Percentiles rank a stretch among this genome's conserved stretches.
phyloP scores from a whole-genome alignment of 2,329 filamentous ascomycete genomes.

The Nannizziopsis arthrosporioides region DNA sequence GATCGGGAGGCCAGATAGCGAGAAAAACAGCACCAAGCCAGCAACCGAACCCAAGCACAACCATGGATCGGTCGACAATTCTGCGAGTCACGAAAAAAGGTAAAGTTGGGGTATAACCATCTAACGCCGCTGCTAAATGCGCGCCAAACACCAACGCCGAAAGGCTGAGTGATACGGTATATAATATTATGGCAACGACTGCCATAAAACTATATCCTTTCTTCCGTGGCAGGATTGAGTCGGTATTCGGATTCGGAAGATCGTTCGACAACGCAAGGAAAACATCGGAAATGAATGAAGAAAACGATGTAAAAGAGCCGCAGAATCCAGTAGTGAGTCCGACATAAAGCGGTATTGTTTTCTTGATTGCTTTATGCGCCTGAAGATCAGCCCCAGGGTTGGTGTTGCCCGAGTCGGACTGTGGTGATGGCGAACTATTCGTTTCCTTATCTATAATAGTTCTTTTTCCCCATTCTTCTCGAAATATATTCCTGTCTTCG shows the following conservation, averaged over 20 bases:
- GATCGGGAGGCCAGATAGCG: conserved; percentile 56
- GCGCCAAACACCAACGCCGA: conserved; percentile 59
- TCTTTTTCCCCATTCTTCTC: conserved; percentile 49
- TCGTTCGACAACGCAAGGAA: conserved; percentile 73
- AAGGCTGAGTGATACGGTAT: conserved; percentile 59
- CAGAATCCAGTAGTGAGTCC: conserved; percentile 79
- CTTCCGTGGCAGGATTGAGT: conserved; percentile 43
- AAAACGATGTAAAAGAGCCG: conserved; percentile 83
- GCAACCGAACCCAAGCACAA: conserved; percentile 56
- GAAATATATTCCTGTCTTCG: conserved; percentile 67
- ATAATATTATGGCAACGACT: conserved; percentile 59
- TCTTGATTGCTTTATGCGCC: conserved; percentile 56
- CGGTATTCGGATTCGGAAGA: conserved; percentile 45
- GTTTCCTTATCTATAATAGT: background rate
- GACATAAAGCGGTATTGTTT: conserved; percentile 78
- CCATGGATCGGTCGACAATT: conserved; percentile 51
- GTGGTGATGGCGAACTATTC: background rate
- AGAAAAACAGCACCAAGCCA: conserved; percentile 72
- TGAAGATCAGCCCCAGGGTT: conserved; percentile 35
- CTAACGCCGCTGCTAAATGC: conserved; percentile 57
- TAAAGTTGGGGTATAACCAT: conserved; percentile 49
- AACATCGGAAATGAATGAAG: conserved; percentile 66
- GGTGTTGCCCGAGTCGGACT: background rate
- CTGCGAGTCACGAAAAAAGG: conserved; percentile 47
- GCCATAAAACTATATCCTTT: conserved; percentile 77